Conservation (phyloP, 2,329 filamentous ascomycete species). For the Xylaria polymorpha region DNA sequence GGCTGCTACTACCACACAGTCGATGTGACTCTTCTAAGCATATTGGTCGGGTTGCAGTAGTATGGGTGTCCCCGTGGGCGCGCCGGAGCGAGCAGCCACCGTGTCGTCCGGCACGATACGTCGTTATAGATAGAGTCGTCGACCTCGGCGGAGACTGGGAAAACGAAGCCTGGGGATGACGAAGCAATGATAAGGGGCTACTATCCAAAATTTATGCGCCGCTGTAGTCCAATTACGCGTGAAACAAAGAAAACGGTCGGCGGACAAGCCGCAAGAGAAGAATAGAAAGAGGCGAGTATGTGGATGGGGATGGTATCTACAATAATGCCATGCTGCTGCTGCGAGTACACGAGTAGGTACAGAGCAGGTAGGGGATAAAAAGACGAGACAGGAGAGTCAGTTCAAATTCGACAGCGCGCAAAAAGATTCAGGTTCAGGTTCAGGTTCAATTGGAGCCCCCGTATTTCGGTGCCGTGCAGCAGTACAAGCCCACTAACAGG, state of each 20-base stretch:
- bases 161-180: constrained; percentile 9
- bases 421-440: constrained; percentile 18
- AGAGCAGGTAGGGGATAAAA: constrained; percentile 21
- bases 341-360: neutral
- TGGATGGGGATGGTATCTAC: constrained; percentile 26
- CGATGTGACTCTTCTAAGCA: constrained; percentile 41
- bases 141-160: constrained; percentile 17
- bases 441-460: constrained; percentile 29
- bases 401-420: constrained; percentile 28
- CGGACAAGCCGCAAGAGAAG: constrained; percentile 39
- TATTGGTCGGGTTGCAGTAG: constrained; percentile 42
- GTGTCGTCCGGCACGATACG: constrained; percentile 6
- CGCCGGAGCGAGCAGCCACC: constrained; percentile 30
- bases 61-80: constrained; percentile 22
- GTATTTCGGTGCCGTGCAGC: constrained; percentile 7
- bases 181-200: constrained; percentile 15
- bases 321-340: constrained; percentile 33
- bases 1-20: constrained; percentile 44
- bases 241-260: constrained; percentile 39
- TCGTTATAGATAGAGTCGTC: constrained; percentile 23
- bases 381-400: constrained; percentile 18
- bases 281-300: constrained; percentile 21
- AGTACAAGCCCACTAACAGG: neutral
- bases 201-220: constrained; percentile 15
- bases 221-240: constrained; percentile 5